A percentile compares a stretch with the other conserved stretches of the same genome.
Evolutionary conservation across 2,329 filamentous ascomycete species (phyloP).

Genomic region (Aspergillus sp.): DNA sequence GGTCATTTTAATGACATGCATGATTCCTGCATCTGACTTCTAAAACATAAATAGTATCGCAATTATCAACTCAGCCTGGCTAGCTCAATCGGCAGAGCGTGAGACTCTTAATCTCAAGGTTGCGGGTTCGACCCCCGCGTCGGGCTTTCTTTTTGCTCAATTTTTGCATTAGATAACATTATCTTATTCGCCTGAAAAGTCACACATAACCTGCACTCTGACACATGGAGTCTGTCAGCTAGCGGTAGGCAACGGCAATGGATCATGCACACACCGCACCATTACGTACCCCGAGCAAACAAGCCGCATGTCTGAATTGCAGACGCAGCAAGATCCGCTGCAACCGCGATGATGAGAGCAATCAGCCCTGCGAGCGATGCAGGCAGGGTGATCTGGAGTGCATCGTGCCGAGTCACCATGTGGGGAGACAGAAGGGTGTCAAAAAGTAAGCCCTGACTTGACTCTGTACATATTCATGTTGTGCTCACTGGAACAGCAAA

Average conservation of each 20-base stretch:
- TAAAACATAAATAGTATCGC: too few relatives aligned
- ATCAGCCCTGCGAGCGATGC: slow-evolving; percentile 52
- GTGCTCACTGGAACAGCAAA: slow-evolving; percentile 47
- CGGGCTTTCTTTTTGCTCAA: slow-evolving; percentile 16
- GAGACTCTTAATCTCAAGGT: slow-evolving; percentile 39
- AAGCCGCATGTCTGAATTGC: slow-evolving; percentile 55
- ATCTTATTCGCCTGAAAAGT: neutral
- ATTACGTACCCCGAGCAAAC: slow-evolving; percentile 16
- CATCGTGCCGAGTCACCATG: slow-evolving; percentile 62
- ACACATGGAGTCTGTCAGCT: too few relatives aligned
- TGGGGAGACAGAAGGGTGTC: slow-evolving; percentile 65
- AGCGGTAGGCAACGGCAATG: neutral
- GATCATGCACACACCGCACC: neutral
- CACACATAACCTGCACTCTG: too few relatives aligned
- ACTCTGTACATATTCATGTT: slow-evolving; percentile 12
- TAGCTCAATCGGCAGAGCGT: slow-evolving; percentile 44
- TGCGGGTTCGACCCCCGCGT: slow-evolving; percentile 35
- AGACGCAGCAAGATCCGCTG: slow-evolving; percentile 62
- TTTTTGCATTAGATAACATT: neutral
- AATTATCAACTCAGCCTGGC: slow-evolving; percentile 23
- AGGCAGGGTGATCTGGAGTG: slow-evolving; percentile 52
- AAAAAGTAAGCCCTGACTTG: slow-evolving; percentile 51
- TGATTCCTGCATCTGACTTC: too few relatives aligned
- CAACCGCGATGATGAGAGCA: slow-evolving; percentile 45
- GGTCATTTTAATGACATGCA: too few relatives aligned